Evolutionary conservation across 225 moss, liverwort and hornwort genomes (phyloP).

Genomic region (Bryum argenteum): DNA sequence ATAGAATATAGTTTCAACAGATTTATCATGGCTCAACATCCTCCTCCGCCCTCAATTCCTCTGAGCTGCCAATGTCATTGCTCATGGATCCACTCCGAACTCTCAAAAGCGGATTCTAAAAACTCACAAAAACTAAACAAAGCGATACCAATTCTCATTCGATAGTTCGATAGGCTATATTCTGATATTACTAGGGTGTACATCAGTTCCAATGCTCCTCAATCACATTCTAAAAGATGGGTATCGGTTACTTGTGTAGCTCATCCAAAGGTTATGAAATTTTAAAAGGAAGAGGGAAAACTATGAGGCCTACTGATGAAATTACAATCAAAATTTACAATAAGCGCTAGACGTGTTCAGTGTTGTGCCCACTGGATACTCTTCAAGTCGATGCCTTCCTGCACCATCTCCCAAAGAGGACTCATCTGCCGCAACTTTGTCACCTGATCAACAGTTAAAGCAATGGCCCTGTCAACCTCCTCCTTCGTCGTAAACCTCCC

Average conservation of each 20-base stretch:
- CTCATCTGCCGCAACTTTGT: slow-evolving; percentile 91
- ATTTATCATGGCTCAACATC: not conserved
- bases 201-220: slow-evolving; percentile 15
- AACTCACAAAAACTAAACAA: slow-evolving; percentile 4
- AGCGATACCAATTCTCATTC: slow-evolving; percentile 19
- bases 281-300: slow-evolving; percentile 10
- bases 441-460: slow-evolving; percentile 82
- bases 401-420: slow-evolving; percentile 99
- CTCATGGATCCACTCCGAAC: slow-evolving; percentile 11
- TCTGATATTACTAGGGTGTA: slow-evolving; percentile 2
- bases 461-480: slow-evolving; percentile 79
- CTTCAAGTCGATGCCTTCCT: slow-evolving; percentile 96
- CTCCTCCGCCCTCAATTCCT: not conserved
- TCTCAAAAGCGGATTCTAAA: slow-evolving; percentile 13
- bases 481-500: slow-evolving; percentile 90
- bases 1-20: no score
- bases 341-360: slow-evolving; percentile 24
- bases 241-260: slow-evolving; percentile 1
- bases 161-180: slow-evolving; percentile 5
- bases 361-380: slow-evolving; percentile 87
- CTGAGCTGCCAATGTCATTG: not conserved
- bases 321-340: slow-evolving; percentile 13
- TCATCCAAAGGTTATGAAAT: slow-evolving; percentile 20
- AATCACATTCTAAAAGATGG: slow-evolving; percentile 22
- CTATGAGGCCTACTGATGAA: not conserved